Conservation (phyloP, 208 protist genomes). For the Endotrypanum monterogeii region DNA sequence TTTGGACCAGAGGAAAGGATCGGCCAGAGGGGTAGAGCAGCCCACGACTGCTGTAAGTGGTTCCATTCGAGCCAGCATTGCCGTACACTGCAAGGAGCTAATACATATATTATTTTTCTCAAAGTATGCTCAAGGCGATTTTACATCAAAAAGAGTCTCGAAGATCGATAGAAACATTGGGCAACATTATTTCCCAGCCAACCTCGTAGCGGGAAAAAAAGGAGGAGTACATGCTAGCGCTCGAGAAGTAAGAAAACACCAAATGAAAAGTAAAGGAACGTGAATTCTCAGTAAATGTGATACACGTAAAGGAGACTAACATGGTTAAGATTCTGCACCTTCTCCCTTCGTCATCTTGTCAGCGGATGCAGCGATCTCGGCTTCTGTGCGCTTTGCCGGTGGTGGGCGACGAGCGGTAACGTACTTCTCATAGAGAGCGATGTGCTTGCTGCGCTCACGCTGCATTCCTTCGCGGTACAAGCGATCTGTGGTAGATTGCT, state of each 20-base stretch:
- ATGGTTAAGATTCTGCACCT: slow-evolving; percentile 45
- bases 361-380: slow-evolving; percentile 42
- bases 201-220: neutral
- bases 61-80: neutral
- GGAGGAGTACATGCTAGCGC: neutral
- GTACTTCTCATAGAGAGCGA: slow-evolving; percentile 78
- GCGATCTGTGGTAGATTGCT: slow-evolving; percentile 42
- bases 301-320: no score
- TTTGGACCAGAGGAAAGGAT: neutral
- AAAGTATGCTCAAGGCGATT: no score
- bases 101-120: no score
- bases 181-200: neutral
- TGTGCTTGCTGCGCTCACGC: slow-evolving; percentile 72
- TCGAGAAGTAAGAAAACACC: neutral
- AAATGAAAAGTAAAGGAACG: no score
- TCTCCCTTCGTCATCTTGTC: slow-evolving; percentile 71
- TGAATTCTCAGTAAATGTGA: no score
- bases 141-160: neutral
- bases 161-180: neutral
- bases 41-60: neutral
- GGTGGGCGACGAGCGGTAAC: slow-evolving; percentile 44
- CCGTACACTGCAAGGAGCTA: neutral
- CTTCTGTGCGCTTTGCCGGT: slow-evolving; percentile 29
- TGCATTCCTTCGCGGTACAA: slow-evolving; percentile 83
- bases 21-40: neutral